A percentile compares a stretch with the other conserved stretches of the same genome.
Conservation (phyloP, 2,329 filamentous ascomycete genomes). For the Podosphaera fusca region DNA sequence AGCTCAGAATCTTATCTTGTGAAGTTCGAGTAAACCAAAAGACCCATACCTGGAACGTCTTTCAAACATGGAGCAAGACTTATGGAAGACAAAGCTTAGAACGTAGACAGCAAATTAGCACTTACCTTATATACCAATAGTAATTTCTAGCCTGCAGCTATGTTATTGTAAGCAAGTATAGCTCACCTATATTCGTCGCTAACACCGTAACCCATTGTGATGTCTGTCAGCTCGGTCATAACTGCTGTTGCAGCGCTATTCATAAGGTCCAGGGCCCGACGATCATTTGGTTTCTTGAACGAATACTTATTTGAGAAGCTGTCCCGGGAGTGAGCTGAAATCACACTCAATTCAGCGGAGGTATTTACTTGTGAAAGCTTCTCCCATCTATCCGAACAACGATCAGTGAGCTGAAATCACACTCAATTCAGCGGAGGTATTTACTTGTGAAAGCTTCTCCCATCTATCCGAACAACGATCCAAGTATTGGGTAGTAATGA, state of each 20-base stretch:
- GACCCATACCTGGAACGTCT: conserved; percentile 45
- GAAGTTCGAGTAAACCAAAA: neutral
- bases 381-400: conserved; percentile 84
- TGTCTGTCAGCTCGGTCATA: conserved; percentile 61
- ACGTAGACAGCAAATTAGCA: neutral
- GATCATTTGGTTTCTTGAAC: conserved; percentile 86
- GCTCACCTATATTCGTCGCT: conserved; percentile 73
- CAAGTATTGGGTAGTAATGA: conserved; percentile 71
- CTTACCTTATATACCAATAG: neutral
- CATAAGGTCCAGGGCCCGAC: conserved; percentile 73
- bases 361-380: conserved; percentile 68
- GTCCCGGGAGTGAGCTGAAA: neutral
- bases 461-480: conserved; percentile 87
- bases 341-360: neutral
- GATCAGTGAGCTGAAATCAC: conserved; percentile 25
- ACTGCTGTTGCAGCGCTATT: conserved; percentile 76
- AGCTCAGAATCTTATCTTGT: conserved; percentile 4
- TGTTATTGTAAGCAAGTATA: neutral
- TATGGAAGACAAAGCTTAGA: conserved; percentile 70
- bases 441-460: conserved; percentile 84
- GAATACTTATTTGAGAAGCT: conserved; percentile 64
- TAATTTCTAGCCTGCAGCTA: neutral
- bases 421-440: conserved; percentile 2
- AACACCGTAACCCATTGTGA: conserved; percentile 73
- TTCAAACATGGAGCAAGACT: conserved; percentile 62